Percentiles rank a stretch among this genome's conserved stretches.
phyloP scores from a whole-genome alignment of 495 filamentous ascomycete genomes.

The Aspergillus ostianus region DNA sequence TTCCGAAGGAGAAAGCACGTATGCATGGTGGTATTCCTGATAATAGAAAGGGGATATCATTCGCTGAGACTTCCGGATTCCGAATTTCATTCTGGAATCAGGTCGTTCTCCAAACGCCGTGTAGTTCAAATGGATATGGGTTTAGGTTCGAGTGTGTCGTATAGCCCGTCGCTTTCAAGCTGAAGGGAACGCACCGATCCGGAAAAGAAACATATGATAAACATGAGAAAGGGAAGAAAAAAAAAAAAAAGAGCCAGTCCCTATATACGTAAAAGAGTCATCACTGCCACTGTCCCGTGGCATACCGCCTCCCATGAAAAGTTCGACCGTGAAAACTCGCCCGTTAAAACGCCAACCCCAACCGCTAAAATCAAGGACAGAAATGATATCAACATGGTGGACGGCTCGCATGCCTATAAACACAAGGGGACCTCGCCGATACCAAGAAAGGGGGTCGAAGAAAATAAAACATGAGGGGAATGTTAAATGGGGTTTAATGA shows the following conservation, averaged over 20 bases:
- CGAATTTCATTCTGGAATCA: not conserved
- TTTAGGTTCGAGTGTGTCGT: not conserved
- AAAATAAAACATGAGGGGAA: conserved; percentile 4
- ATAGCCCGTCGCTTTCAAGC: not conserved
- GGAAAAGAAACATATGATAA: not conserved
- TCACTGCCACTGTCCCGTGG: conserved; percentile 15
- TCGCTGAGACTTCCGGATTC: not conserved
- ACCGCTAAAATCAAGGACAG: conserved; percentile 30
- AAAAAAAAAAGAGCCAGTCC: conserved; percentile 16
- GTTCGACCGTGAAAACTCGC: conserved; percentile 16
- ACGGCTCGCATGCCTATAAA: conserved; percentile 18
- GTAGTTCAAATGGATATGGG: not conserved
- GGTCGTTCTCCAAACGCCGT: not conserved
- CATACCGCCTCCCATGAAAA: conserved; percentile 15
- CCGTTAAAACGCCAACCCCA: conserved; percentile 29
- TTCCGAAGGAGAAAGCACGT: not conserved
- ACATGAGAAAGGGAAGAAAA: conserved; percentile 5
- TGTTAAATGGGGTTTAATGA: conserved; percentile 4
- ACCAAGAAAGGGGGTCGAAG: conserved; percentile 4
- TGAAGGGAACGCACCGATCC: not conserved
- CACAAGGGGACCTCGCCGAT: conserved; percentile 2
- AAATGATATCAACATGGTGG: conserved; percentile 15
- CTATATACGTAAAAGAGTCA: conserved; percentile 21
- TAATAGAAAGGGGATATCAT: not conserved
- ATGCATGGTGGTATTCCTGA: not conserved